phyloP scores from a whole-genome alignment of 345 rosid genomes.

The Geranium brycei region DNA sequence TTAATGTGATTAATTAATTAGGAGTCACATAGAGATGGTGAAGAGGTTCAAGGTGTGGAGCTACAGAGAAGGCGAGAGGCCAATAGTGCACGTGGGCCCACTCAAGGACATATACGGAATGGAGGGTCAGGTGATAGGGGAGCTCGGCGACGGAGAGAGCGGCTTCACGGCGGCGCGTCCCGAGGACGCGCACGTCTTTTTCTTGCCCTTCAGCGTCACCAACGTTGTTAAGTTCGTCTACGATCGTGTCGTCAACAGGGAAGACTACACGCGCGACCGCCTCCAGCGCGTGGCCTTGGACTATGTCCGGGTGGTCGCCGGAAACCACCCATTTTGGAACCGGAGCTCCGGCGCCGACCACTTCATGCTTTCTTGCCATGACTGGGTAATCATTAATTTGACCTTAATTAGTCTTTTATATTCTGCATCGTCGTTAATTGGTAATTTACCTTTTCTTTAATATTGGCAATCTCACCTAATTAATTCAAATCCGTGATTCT shows the following conservation, averaged over 20 bases:
- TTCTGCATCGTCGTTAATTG: too few relatives aligned
- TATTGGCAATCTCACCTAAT: neutral
- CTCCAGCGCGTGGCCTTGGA: constrained; percentile 27
- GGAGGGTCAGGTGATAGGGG: constrained; percentile 52
- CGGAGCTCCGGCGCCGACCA: constrained; percentile 51
- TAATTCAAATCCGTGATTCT: neutral
- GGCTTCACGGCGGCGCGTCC: constrained; percentile 34
- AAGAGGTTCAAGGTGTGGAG: constrained; percentile 46
- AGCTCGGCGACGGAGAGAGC: constrained; percentile 26
- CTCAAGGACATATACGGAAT: constrained; percentile 34
- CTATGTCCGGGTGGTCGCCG: constrained; percentile 24
- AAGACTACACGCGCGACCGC: constrained; percentile 22
- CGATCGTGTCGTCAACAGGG: constrained; percentile 18
- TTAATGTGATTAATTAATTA: too few relatives aligned
- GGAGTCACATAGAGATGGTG: constrained; percentile 52
- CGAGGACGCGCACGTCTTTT: constrained; percentile 37
- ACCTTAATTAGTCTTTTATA: too few relatives aligned
- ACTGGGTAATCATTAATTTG: constrained; percentile 27
- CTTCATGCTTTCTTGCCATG: constrained; percentile 55
- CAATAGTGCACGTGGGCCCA: constrained; percentile 39
- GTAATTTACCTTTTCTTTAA: too few relatives aligned
- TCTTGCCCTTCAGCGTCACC: constrained; percentile 40
- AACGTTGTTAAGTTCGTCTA: constrained; percentile 27
- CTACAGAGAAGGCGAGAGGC: constrained; percentile 48
- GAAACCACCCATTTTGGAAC: constrained; percentile 45